Conservation (phyloP, 306 rosid species). For the Cucurbita argyrosperma region DNA sequence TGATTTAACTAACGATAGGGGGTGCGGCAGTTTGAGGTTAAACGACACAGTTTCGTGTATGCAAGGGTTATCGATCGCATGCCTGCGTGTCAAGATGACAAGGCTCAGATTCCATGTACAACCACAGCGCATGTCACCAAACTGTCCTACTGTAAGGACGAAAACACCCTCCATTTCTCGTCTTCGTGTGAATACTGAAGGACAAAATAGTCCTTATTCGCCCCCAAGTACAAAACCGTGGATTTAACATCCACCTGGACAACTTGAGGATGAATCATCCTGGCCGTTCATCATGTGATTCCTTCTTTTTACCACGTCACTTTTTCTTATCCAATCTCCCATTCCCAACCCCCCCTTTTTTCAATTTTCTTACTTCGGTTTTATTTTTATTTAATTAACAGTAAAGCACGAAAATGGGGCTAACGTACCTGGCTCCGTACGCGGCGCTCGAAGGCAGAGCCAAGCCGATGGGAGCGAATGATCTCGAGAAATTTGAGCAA, state of each 20-base stretch:
- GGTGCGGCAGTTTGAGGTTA: too few species aligned
- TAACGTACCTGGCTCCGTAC: constrained; percentile 41
- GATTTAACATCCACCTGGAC: not conserved
- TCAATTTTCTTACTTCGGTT: not conserved
- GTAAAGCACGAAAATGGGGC: not conserved
- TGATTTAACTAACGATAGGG: not conserved
- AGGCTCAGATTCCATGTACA: not conserved
- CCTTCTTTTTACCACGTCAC: not conserved
- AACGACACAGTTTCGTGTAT: not conserved
- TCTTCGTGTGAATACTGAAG: not conserved
- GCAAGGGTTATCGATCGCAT: too few species aligned
- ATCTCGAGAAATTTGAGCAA: constrained; percentile 26
- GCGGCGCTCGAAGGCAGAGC: constrained; percentile 46
- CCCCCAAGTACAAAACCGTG: not conserved
- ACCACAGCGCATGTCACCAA: not conserved
- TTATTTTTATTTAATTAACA: not conserved
- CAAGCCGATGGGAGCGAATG: constrained; percentile 36
- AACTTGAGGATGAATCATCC: not conserved
- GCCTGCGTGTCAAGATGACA: not conserved
- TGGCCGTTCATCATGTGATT: not conserved
- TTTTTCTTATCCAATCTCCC: constrained; percentile 1
- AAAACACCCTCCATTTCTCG: not conserved
- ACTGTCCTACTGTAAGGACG: not conserved
- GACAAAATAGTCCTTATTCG: not conserved
- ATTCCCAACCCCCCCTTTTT: not conserved